A percentile compares a stretch with the other conserved stretches of the same genome.
Evolutionary conservation across 2,329 filamentous ascomycete species (phyloP).

Genomic region (Calonectria crousiana): DNA sequence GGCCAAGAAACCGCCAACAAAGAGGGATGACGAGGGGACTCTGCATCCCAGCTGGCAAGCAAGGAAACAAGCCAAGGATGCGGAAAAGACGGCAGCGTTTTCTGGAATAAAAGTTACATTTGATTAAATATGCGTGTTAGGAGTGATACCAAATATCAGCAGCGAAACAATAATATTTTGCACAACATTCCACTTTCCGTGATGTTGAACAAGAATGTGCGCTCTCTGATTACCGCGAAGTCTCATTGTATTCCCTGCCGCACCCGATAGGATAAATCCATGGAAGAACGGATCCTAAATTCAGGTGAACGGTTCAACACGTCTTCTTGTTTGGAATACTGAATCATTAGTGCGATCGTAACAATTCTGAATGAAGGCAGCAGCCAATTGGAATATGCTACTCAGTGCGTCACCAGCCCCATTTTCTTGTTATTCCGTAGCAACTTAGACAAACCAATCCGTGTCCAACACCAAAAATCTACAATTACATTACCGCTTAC

Average conservation of each 20-base stretch:
- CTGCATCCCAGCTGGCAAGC: slow-evolving; percentile 77
- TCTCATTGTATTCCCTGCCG: background rate
- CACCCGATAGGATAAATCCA: background rate
- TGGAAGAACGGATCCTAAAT: background rate
- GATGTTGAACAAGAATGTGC: background rate
- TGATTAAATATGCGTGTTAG: slow-evolving; percentile 53
- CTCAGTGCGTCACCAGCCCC: background rate
- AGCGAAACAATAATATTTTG: background rate
- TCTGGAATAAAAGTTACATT: slow-evolving; percentile 70
- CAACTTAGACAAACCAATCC: background rate
- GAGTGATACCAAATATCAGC: slow-evolving; percentile 28
- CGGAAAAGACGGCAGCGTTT: slow-evolving; percentile 64
- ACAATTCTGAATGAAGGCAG: background rate
- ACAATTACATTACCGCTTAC: background rate
- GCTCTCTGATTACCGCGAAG: background rate
- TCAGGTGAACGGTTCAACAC: background rate
- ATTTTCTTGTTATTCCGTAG: background rate
- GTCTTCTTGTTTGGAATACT: background rate
- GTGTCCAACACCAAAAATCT: background rate
- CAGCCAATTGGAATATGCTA: background rate
- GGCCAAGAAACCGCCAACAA: slow-evolving; percentile 38
- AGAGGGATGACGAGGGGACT: slow-evolving; percentile 63
- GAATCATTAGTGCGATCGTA: background rate
- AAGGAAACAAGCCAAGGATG: slow-evolving; percentile 71
- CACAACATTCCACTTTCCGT: background rate